These are phyloP conservation scores for Saitozyma sp. DNA, from an alignment of 768 basidiomycete species.

Conservation along the genomic window DNA sequence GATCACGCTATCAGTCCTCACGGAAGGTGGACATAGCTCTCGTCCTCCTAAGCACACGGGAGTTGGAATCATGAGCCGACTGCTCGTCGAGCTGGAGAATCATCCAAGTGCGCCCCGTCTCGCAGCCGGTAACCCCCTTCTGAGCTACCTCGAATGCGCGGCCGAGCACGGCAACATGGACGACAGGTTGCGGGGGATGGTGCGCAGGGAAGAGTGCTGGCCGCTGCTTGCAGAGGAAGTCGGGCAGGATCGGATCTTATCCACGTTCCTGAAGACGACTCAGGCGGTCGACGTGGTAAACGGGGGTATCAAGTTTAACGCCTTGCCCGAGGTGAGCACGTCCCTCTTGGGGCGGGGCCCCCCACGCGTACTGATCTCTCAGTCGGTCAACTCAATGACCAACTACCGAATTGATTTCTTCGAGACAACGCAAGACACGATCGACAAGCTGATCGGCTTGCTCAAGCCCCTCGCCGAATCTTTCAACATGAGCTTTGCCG, in stretches of 20 bases:
- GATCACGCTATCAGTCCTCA: conserved; percentile 45
- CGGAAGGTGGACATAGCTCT: conserved; percentile 79
- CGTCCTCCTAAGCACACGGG: conserved; percentile 78
- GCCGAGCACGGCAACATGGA: conserved; percentile 65
- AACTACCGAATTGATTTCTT: too few relatives aligned
- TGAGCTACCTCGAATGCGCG: conserved; percentile 63
- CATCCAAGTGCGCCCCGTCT: conserved; percentile 59
- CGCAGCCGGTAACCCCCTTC: conserved; percentile 36
- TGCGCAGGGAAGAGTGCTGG: conserved; percentile 47
- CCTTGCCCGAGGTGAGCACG: conserved; percentile 64
- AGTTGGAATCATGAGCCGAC: conserved; percentile 76
- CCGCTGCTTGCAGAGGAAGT: conserved; percentile 57
- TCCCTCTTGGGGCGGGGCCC: too few relatives aligned
- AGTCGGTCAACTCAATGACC: conserved; percentile 45
- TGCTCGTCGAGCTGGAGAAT: conserved; percentile 68
- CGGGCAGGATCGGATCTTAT: conserved; percentile 29
- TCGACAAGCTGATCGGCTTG: conserved; percentile 33
- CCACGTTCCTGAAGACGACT: conserved; percentile 56
- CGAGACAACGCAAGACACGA: conserved; percentile 26
- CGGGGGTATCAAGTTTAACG: conserved; percentile 64
- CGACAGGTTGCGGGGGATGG: conserved; percentile 55
- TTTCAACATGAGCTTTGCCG: conserved; percentile 40
- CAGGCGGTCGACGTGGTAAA: conserved; percentile 70
- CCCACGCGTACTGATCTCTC: conserved; percentile 51
- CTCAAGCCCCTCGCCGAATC: conserved; percentile 37